Percentiles rank a stretch among this genome's conserved stretches.
phyloP scores from a whole-genome alignment of 345 rosid genomes.

The Bruguiera parviflora region DNA sequence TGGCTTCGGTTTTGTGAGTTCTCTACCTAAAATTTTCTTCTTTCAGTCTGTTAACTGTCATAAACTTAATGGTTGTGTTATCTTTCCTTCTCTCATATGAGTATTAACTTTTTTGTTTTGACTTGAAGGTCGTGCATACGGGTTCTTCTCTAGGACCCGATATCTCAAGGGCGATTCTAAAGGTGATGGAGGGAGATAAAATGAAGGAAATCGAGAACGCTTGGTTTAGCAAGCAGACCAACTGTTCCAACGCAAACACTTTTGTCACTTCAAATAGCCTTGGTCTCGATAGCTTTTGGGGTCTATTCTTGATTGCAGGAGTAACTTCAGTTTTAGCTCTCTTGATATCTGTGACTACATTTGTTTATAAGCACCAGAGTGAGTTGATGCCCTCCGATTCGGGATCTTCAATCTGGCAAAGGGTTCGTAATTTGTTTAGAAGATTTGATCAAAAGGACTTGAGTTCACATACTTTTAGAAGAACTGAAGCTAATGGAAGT shows the following conservation, averaged over 20 bases:
- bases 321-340: conserved; percentile 6
- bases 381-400: conserved; percentile 1
- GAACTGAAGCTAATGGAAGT: not conserved
- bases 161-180: conserved; percentile 17
- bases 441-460: conserved; percentile 15
- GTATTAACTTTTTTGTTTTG: not conserved
- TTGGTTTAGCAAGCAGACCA: conserved; percentile 6
- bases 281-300: conserved; percentile 20
- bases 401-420: not conserved
- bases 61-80: conserved; percentile 14
- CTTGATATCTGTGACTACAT: not conserved
- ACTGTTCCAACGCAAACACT: conserved; percentile 1
- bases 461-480: conserved; percentile 1
- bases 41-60: conserved; percentile 11
- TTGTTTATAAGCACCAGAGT: not conserved
- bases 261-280: conserved; percentile 4
- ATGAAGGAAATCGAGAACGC: not conserved
- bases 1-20: conserved; percentile 43
- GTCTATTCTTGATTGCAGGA: conserved; percentile 19
- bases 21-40: not conserved
- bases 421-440: conserved; percentile 3
- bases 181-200: conserved; percentile 12
- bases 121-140: conserved; percentile 3
- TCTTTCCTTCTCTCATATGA: not conserved
- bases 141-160: conserved; percentile 17